Evolutionary conservation across 2,329 filamentous ascomycete species (phyloP).

Genomic region (Diaporthe caulivora): DNA sequence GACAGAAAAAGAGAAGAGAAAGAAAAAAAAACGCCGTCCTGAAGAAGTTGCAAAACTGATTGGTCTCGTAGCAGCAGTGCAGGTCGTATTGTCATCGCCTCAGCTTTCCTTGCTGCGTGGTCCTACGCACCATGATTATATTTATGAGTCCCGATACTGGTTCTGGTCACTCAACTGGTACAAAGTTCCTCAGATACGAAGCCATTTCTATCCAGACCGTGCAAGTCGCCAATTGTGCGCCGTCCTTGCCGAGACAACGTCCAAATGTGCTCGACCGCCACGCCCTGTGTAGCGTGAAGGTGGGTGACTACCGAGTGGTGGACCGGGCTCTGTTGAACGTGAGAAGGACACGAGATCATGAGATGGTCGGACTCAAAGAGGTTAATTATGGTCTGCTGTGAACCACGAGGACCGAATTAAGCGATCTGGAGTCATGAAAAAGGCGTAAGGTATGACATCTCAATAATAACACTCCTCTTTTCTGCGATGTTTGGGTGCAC

Average conservation of each 20-base stretch:
- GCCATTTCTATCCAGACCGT: neutral
- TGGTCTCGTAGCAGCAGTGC: neutral
- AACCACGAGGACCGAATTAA: neutral
- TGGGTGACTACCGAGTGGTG: slow-evolving; percentile 12
- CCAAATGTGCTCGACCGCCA: neutral
- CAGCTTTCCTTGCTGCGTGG: neutral
- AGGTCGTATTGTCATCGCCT: too few relatives aligned
- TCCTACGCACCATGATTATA: too few relatives aligned
- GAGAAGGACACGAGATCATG: neutral
- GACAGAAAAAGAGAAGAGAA: too few relatives aligned
- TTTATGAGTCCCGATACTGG: neutral
- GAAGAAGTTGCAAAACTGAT: neutral
- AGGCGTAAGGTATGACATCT: neutral
- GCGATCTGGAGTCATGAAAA: neutral
- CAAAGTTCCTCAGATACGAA: neutral
- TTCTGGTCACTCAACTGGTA: neutral
- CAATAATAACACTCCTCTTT: neutral
- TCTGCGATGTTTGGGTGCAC: neutral
- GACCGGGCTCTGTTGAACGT: slow-evolving; percentile 9
- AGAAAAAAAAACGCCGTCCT: too few relatives aligned
- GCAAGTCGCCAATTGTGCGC: neutral
- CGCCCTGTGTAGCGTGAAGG: neutral
- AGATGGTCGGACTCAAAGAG: neutral
- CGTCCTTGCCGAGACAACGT: slow-evolving; percentile 17
- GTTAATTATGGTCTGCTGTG: neutral